Base-by-base conservation (phyloP, 768 basidiomycete genomes). In the Melanogaster broomeanus region DNA sequence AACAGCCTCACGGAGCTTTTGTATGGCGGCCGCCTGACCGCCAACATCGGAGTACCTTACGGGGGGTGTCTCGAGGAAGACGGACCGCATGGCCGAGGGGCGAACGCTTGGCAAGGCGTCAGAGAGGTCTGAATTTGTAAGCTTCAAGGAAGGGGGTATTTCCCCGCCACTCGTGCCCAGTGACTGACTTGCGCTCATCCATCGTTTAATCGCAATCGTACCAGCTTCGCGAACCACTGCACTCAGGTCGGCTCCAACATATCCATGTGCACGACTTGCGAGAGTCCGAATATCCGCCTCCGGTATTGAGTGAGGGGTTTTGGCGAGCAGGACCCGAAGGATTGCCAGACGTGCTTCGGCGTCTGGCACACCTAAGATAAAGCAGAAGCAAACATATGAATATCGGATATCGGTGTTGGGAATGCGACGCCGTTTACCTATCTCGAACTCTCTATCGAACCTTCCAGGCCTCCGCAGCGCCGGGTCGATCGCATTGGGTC, bases 371-470 rank as follows among this genome's bases (percentile, higher is more conserved):
- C 95, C 94, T 93, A 60, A 44, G 45, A 48, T 39, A 28, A 21
- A 45, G 31, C 40, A 46, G 21, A 38, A n/a, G 19, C 28, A 38
- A 39, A 11, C 34, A n/a, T 16, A 42, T 12, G 6, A 27, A 51
- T 27, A 47, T 47, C 31, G 28, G 53, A 33, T 15, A 22, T 25
- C 41, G 38, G 40, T 42, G 24, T 45, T 19, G 18, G 46, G 22
- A 48, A 55, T 44, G 38, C 19, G 37, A 28, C 37, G 10, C 21
- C 27, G 64, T 76, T 59, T 53, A 84, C 95, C 94, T 56, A 98
- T 94, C 66, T 98, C 96, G 39, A 98, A 89, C 69, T 98, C 96
- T 55, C 92, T 78, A 68, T 98, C 94, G 62, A 98, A 96, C 53
- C 94, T 75, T 4, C 94, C 94, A 13, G 94, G 94, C 28, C 94